Conservation (phyloP, 108 stramenopile genomes). For the Chaetoceros tenuissimus region DNA sequence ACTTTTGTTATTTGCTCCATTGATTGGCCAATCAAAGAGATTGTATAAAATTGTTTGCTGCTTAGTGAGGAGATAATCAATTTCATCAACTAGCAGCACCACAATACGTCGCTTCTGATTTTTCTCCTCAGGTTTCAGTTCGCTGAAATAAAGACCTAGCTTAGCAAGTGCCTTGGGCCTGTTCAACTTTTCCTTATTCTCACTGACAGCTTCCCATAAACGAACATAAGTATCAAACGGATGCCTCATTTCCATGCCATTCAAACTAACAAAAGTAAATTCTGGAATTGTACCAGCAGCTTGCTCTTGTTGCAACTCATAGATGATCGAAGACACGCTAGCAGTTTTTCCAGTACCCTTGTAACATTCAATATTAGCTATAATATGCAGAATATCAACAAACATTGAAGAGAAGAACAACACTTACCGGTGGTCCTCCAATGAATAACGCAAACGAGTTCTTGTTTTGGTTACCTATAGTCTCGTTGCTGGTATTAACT, state of each 20-base stretch:
- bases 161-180: constrained; percentile 24
- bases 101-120: constrained; percentile 29
- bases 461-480: constrained; percentile 2
- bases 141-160: constrained; percentile 54
- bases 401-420: too few species aligned
- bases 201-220: constrained; percentile 68
- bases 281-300: constrained; percentile 41
- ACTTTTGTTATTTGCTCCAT: not conserved
- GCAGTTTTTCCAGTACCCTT: constrained; percentile 51
- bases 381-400: not conserved
- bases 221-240: constrained; percentile 74
- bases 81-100: constrained; percentile 89
- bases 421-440: constrained; percentile 73
- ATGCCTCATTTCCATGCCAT: constrained; percentile 81
- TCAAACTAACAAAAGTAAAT: constrained; percentile 68
- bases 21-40: constrained; percentile 94
- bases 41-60: constrained; percentile 94
- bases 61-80: constrained; percentile 92
- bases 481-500: not conserved
- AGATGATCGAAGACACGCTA: constrained; percentile 55
- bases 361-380: too few species aligned
- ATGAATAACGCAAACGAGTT: constrained; percentile 35
- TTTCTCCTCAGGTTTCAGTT: constrained; percentile 9
- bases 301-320: constrained; percentile 44
- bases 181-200: constrained; percentile 25